A percentile compares a stretch with the other conserved stretches of the same genome.
These are phyloP conservation scores for Elongisporangium anandrum DNA, from an alignment of 352 stramenopile genomes.

Conservation along the genomic window DNA sequence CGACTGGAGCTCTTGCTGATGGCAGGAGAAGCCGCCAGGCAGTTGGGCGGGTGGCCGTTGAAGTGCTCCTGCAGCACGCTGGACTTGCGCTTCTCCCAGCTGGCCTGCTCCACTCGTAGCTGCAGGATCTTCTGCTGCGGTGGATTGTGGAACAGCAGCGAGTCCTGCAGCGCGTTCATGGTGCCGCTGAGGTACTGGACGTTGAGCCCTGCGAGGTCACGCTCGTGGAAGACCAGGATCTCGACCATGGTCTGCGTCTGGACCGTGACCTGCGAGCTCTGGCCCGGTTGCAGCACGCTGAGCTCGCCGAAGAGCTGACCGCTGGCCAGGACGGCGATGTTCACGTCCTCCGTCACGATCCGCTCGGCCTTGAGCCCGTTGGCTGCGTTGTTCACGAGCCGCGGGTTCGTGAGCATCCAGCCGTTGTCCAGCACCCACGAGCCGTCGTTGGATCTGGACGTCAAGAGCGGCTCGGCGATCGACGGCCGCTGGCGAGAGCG, in stretches of 20 bases:
- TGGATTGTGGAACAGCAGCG: conserved; percentile 75
- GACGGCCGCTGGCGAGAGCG: not conserved
- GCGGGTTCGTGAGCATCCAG: conserved; percentile 78
- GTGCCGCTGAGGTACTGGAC: conserved; percentile 69
- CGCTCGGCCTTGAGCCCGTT: conserved; percentile 10
- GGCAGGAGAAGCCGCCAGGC: conserved; percentile 10
- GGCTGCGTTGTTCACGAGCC: conserved; percentile 47
- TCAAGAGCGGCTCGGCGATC: conserved; percentile 6
- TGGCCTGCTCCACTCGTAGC: conserved; percentile 37
- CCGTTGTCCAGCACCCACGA: conserved; percentile 78
- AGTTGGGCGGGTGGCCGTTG: not conserved
- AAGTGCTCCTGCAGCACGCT: conserved; percentile 49
- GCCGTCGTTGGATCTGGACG: conserved; percentile 38
- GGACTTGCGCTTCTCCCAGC: conserved; percentile 49
- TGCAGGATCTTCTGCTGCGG: conserved; percentile 72
- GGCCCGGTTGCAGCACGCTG: conserved; percentile 60
- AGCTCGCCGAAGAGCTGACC: conserved; percentile 72
- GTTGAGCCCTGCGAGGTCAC: conserved; percentile 44
- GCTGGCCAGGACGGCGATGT: conserved; percentile 54
- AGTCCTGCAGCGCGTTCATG: conserved; percentile 77
- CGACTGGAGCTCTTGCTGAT: conserved; percentile 6
- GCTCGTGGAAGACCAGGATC: conserved; percentile 50
- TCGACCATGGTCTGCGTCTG: conserved; percentile 59
- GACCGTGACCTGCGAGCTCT: conserved; percentile 59
- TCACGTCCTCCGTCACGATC: conserved; percentile 36